phyloP scores from a whole-genome alignment of 2,329 filamentous ascomycete genomes.

The Aspergillus sp. region DNA sequence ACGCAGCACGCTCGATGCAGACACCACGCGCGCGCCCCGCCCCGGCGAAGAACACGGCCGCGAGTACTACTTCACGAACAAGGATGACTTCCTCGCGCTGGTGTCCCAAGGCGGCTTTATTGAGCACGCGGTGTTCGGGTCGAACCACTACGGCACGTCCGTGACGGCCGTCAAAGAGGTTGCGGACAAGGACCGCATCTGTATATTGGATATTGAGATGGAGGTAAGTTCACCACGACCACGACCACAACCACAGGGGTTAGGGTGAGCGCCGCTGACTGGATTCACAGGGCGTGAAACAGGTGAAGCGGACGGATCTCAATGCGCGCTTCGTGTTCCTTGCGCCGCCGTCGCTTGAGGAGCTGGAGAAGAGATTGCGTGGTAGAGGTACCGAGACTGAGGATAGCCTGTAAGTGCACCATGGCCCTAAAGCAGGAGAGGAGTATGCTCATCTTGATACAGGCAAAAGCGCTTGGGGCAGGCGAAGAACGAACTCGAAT shows the following conservation, averaged over 20 bases:
- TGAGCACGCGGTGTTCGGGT: conserved; percentile 81
- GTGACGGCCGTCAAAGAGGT: conserved; percentile 75
- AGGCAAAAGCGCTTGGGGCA: conserved; percentile 59
- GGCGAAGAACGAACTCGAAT: conserved; percentile 72
- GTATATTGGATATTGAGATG: conserved; percentile 95
- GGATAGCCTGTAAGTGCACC: conserved; percentile 52
- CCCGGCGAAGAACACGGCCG: conserved; percentile 70
- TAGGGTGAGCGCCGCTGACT: conserved; percentile 1
- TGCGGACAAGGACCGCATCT: conserved; percentile 66
- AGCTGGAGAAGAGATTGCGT: conserved; percentile 70
- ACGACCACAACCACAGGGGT: no score
- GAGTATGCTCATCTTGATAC: neutral
- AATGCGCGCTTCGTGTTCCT: conserved; percentile 82
- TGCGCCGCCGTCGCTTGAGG: conserved; percentile 71
- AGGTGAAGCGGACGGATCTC: conserved; percentile 74
- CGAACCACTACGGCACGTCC: conserved; percentile 83
- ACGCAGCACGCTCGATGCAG: conserved; percentile 27
- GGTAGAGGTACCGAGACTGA: conserved; percentile 77
- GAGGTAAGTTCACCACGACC: no score
- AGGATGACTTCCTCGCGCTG: conserved; percentile 65
- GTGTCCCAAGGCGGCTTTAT: conserved; percentile 72
- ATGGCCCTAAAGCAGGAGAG: neutral
- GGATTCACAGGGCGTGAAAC: conserved; percentile 71
- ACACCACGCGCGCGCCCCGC: conserved; percentile 79
- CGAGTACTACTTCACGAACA: conserved; percentile 76